Conservation (phyloP, 805 yeast species). For the Kluyveromyces starmeri region DNA sequence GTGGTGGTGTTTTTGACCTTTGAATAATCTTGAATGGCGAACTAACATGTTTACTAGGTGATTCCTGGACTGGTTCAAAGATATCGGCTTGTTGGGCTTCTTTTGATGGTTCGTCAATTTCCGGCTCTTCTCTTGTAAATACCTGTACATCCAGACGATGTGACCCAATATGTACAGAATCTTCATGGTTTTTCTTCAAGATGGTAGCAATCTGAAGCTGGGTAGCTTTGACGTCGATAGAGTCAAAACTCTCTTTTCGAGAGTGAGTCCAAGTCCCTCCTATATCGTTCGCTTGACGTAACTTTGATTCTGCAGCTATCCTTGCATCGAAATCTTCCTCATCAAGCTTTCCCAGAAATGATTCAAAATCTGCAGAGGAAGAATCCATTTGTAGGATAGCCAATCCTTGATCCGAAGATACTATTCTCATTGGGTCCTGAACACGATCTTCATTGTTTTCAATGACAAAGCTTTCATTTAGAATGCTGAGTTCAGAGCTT, state of each 20-base stretch:
- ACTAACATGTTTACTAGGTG: conserved; percentile 1
- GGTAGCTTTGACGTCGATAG: background rate
- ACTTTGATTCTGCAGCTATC: background rate
- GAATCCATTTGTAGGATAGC: background rate
- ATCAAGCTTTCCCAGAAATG: background rate
- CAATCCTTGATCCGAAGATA: background rate
- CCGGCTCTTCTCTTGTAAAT: background rate
- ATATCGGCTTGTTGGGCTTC: background rate
- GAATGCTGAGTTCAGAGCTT: background rate
- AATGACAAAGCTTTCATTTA: background rate
- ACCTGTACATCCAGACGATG: conserved; percentile 1
- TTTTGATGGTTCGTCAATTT: background rate
- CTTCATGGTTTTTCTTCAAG: background rate
- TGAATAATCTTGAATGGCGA: conserved; percentile 2
- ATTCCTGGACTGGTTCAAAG: background rate
- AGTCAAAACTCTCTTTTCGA: background rate
- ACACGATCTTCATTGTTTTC: background rate
- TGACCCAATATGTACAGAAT: background rate
- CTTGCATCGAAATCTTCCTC: conserved; percentile 1
- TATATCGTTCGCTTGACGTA: background rate
- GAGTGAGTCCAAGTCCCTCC: background rate
- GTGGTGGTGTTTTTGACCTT: background rate
- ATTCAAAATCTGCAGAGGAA: background rate
- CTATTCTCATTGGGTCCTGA: background rate
- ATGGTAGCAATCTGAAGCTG: conserved; percentile 1